phyloP scores from a whole-genome alignment of 208 protist species.

The Baffinella frigidus region DNA sequence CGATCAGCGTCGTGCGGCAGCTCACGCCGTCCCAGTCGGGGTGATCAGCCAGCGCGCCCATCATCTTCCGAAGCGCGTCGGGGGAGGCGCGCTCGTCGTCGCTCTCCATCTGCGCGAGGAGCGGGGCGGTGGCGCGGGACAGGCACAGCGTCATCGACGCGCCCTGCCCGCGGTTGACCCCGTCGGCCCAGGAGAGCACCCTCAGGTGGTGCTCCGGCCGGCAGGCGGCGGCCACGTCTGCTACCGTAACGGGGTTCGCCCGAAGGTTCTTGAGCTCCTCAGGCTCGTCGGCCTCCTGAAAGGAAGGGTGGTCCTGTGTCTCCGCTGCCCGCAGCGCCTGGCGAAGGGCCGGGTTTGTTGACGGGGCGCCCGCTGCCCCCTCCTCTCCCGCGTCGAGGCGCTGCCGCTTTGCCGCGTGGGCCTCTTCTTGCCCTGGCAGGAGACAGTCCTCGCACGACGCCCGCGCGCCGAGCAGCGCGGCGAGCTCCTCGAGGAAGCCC shows the following conservation, averaged over 20 bases:
- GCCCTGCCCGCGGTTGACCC: conserved; percentile 58
- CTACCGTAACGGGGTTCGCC: background rate
- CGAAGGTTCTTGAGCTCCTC: background rate
- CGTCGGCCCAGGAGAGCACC: conserved; percentile 19
- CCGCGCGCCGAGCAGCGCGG: background rate
- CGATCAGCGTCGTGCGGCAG: background rate
- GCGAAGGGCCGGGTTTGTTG: conserved; percentile 46
- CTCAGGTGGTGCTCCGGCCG: conserved; percentile 31
- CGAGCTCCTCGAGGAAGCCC: conserved; percentile 39
- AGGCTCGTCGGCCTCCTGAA: conserved; percentile 12
- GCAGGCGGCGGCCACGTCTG: background rate
- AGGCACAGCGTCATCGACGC: conserved; percentile 57
- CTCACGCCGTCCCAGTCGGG: conserved; percentile 55
- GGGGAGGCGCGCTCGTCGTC: conserved; percentile 55
- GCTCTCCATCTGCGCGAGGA: conserved; percentile 62
- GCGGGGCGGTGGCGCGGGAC: background rate
- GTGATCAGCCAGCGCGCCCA: background rate
- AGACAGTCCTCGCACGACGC: background rate
- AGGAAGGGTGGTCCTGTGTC: conserved; percentile 54
- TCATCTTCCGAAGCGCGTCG: conserved; percentile 52
- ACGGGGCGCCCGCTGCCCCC: background rate
- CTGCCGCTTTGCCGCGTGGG: no score
- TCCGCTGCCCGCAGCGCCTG: conserved; percentile 44
- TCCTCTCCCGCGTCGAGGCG: no score
- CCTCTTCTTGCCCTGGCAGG: no score